Base-by-base conservation (phyloP, 192 early-diverging fungal species). In the Cetraspora pellucida region DNA sequence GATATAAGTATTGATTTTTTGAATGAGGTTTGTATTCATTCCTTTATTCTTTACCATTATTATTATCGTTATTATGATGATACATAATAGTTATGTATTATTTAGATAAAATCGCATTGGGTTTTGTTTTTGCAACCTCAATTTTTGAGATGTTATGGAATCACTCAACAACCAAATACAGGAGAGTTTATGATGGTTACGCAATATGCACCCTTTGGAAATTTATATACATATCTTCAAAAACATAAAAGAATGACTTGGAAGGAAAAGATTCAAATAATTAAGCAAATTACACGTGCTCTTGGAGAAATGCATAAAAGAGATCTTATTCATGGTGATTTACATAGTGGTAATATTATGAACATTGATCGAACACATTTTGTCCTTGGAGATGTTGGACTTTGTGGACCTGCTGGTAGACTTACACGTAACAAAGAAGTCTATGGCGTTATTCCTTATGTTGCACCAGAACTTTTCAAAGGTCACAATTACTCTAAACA, bases 301-400 rank as follows among this genome's bases (percentile, higher is more conserved):
- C 55, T 84, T n/a, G 78, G 76, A 30, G 79, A 73, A 13, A 78
- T 82, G 7, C 84, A 85, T 64, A 85, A 85, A 54, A 77, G 75
- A 31, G 80, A 80, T 16, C 76, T 85, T 17, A 70, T 83, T 30
- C 84, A 85, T 77, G 80, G 84, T 17, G 79, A 85, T 72, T 74
- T 85, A 13, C 84, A 85, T 77, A 78, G 76, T 67, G 82, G 82
- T 37, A 85, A 85, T 55, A 80, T 85, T 28, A 54, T 85, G 77
- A 81, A 79, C 49, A 70, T 84, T 61, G 81, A 79, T 77, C 13
- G 73, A 80, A 27, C 77, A 74, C 30, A 77, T 76, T 66, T 84
- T 75, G 46, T 84, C 70, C 76, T 81, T 84, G 65, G 75, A 77
- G 43, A 81, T 73, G 21, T 78, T 80, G 74, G 78, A 77, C 52